phyloP scores from a whole-genome alignment of 192 early-diverging fungal species.

The Coemansia sp. region DNA sequence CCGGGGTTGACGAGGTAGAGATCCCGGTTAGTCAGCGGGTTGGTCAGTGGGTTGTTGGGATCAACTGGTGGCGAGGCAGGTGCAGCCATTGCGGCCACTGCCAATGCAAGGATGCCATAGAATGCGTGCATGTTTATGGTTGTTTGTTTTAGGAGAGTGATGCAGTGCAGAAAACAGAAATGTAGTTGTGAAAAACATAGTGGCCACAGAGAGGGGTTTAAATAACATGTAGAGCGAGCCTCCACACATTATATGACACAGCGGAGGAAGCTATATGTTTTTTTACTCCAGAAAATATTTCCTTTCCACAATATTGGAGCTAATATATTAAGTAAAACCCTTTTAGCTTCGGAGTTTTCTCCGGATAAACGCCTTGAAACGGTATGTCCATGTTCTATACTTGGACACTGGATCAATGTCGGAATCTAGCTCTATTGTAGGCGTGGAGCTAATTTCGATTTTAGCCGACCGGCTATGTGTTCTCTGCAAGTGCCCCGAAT shows the following conservation, averaged over 20 bases:
- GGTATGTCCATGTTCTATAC: slow-evolving; percentile 1
- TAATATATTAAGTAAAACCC: background rate
- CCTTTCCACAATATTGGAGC: too few relatives aligned
- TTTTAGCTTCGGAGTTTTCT: background rate
- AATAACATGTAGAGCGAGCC: too few relatives aligned
- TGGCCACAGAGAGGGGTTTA: too few relatives aligned
- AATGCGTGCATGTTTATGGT: slow-evolving; percentile 29
- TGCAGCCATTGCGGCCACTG: slow-evolving; percentile 26
- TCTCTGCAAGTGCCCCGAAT: slow-evolving; percentile 18
- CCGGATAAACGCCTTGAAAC: slow-evolving; percentile 1
- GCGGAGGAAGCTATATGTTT: too few relatives aligned
- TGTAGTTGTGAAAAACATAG: background rate
- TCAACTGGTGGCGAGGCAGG: slow-evolving; percentile 41
- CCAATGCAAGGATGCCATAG: slow-evolving; percentile 34
- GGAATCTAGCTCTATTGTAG: background rate
- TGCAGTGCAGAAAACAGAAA: background rate
- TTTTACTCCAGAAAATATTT: too few relatives aligned
- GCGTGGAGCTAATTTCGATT: slow-evolving; percentile 4
- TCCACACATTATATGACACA: too few relatives aligned
- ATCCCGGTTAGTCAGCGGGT: slow-evolving; percentile 43
- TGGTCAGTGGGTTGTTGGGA: slow-evolving; percentile 46
- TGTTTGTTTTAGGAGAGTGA: background rate
- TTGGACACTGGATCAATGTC: background rate
- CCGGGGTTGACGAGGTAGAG: slow-evolving; percentile 38
- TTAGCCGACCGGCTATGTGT: slow-evolving; percentile 10